Conservation (phyloP, 495 filamentous ascomycete species). For the Melanomma pulvis-pyrius region DNA sequence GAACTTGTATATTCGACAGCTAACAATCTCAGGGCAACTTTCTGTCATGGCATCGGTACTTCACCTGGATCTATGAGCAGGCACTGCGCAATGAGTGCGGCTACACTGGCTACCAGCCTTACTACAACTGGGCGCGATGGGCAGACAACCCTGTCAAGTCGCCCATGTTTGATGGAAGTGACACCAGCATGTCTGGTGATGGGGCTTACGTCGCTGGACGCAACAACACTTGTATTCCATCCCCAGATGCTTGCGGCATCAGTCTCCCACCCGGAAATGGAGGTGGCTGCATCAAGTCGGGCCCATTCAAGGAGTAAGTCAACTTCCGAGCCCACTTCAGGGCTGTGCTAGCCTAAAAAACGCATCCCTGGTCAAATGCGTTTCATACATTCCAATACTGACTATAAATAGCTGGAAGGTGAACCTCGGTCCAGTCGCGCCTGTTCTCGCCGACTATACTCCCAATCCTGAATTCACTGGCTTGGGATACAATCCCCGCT, state of each 20-base stretch:
- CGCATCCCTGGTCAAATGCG: not conserved
- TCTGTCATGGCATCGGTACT: conserved; percentile 73
- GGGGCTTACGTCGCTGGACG: conserved; percentile 46
- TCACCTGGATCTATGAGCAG: conserved; percentile 64
- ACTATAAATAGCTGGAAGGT: conserved; percentile 27
- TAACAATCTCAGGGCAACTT: conserved; percentile 57
- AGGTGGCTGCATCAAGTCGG: conserved; percentile 43
- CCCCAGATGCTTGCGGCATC: conserved; percentile 29
- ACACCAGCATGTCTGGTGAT: conserved; percentile 52
- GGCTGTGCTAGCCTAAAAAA: not conserved
- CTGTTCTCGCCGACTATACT: conserved; percentile 25
- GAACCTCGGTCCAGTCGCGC: conserved; percentile 44
- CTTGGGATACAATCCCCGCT: conserved; percentile 62
- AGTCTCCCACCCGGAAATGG: conserved; percentile 40
- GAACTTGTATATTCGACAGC: not conserved
- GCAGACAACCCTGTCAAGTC: conserved; percentile 45
- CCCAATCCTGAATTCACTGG: conserved; percentile 24
- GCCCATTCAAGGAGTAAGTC: conserved; percentile 42
- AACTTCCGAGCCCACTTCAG: not conserved
- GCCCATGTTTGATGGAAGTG: conserved; percentile 53
- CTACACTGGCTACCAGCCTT: conserved; percentile 62
- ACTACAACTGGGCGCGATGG: conserved; percentile 57
- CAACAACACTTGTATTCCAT: conserved; percentile 29
- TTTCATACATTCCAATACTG: not conserved
- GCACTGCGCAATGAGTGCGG: conserved; percentile 71